Evolutionary conservation across 257 asterid genomes (phyloP), one percentile per base, ranked within the genome.

Genomic region (Parsonsia alboflavescens): DNA sequence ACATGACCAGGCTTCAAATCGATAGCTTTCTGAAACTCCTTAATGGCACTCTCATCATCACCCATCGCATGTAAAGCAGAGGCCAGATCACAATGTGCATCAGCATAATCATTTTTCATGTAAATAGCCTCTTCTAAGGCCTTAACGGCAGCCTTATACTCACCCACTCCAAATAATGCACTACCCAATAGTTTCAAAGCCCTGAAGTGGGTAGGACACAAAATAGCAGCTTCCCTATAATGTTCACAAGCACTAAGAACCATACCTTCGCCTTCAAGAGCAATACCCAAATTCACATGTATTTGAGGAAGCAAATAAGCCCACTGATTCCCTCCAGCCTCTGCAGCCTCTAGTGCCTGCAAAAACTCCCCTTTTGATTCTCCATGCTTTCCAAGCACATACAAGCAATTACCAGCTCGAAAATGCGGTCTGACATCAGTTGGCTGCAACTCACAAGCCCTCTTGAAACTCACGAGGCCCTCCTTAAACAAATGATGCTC

Each of bases 11-110:
- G 99, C 76, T 91, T 95, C 69, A 95, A 84, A 84, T 95, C 99
- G 75, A 95, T 92, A 17, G 99, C 99, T 89, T 91, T 95, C 77
- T 95, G 99, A 74, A 95, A 95, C 90, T 92, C 99, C 88, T 95
- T 95, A 19, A 92, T 85, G 22, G 99, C 99, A 72, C 87, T 92
- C n/a, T 95, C 99, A 76, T 92, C 98, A 84, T 95, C 98, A 49
- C 96, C 88, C 96, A 90, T 85, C 24, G 95, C 96, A 68, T 95
- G 99, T 80, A 92, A 87, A 76, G 99, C 98, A 22, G 99, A 95
- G 67, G 98, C 99, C 73, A 95, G 77, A 84, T 95, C 99, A 78
- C 99, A 95, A 84, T 95, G 99, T 0, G 99, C 98, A 77, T 95
- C 99, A 0, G 96, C 96, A 61, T 90, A 95, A 86, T 95, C 99